Evolutionary conservation across 768 basidiomycete genomes (phyloP), one percentile per base, ranked within the genome.

Genomic region (Hydnomerulius pinastri): DNA sequence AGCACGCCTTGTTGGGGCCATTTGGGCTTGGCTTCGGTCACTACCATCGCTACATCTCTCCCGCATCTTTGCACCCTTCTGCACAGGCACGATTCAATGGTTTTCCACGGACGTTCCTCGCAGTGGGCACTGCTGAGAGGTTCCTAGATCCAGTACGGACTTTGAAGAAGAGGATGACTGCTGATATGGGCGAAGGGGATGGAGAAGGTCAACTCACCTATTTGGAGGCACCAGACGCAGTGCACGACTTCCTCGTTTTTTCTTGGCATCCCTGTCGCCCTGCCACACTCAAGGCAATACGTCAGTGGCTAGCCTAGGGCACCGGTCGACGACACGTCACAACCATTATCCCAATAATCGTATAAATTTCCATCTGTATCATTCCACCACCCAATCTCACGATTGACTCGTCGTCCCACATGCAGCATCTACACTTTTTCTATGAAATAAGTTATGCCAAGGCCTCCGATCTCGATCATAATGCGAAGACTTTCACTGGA

Each of bases 31-130:
- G 68, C 4, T 73, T 71, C n/a, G 76, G 75, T 12, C 70, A 71
- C 12, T 62, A 64, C 12, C 83, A 78, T 56, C 69, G 71, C 24
- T 86, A 83, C 53, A 72, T 87, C 28, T 87, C 85, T 0, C 84
- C 85, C 4, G 78, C 77, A 7, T 82, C 79, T 15, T 56, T 72
- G 23, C 60, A 75, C 38, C 69, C 73, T 1, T 56, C 60, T 7
- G 54, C 69, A 24, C 43, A 58, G 4, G 68, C 76, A 10, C 59
- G 68, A 46, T 87, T 86, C 65, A 72, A 65, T 30, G 77, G 74
- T 15, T 87, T 82, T 65, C 85, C 86, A 2, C 68, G 75, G 18
- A 85, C 83, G 0, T 84, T 83, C 63, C 75, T 87, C 37, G 70
- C 75, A 6, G 74, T 71, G 5, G 85, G 85, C 13, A 80, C 77